Evolutionary conservation across 2,329 filamentous ascomycete species (phyloP).

Genomic region (Coniochaeta sp.): DNA sequence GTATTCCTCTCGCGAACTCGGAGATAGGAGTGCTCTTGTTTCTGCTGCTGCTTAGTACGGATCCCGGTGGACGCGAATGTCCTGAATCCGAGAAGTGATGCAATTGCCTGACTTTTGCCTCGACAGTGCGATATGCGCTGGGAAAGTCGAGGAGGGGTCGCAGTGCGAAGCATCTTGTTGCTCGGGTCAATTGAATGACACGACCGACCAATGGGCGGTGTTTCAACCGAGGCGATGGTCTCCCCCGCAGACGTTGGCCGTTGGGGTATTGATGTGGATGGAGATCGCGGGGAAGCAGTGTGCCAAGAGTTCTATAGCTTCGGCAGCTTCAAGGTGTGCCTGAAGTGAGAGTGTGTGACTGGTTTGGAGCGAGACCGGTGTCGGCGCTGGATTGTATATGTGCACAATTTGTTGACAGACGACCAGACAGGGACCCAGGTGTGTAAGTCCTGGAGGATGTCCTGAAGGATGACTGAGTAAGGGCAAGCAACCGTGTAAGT

Average conservation of each 20-base stretch:
- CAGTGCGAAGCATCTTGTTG: not conserved
- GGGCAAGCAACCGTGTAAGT: not conserved
- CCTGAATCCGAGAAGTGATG: not conserved
- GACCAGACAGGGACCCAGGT: not conserved
- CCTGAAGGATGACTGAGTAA: not conserved
- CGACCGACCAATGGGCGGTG: not conserved
- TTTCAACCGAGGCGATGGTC: not conserved
- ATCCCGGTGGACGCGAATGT: not conserved
- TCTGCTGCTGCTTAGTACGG: not conserved
- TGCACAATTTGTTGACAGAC: not conserved
- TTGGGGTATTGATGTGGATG: not conserved
- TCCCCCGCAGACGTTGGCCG: not conserved
- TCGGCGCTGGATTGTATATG: not conserved
- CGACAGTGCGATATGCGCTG: conserved; percentile 1
- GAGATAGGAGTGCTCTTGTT: not conserved
- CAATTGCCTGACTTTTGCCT: not conserved
- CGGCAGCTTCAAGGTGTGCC: not conserved
- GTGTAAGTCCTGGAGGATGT: not conserved
- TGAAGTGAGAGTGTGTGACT: not conserved
- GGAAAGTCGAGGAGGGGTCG: not conserved
- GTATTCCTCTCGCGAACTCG: not conserved
- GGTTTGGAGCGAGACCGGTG: not conserved
- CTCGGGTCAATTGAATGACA: conserved; percentile 1
- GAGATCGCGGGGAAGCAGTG: not conserved
- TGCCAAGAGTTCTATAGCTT: not conserved